Percentiles rank a stretch among this genome's conserved stretches.
Conservation (phyloP, 176 grass and related monocot species). For the Raddia guianensis region DNA sequence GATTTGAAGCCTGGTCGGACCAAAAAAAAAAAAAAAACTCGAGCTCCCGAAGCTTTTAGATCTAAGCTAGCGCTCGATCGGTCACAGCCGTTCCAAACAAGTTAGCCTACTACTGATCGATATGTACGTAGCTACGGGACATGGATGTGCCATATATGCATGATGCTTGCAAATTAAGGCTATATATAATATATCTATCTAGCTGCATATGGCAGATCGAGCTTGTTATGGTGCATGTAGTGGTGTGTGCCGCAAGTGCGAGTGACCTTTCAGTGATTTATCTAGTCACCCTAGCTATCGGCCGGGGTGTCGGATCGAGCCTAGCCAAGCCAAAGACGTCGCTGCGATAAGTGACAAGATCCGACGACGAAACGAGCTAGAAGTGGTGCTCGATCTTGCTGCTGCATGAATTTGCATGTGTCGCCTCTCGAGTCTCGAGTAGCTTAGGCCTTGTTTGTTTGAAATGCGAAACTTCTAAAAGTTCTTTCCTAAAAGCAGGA, state of each 20-base stretch:
- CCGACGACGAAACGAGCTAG: background rate
- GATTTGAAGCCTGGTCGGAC: too few species aligned
- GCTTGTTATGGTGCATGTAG: constrained; percentile 18
- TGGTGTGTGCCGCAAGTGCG: background rate
- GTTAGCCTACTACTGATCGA: too few species aligned
- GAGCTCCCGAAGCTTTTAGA: too few species aligned
- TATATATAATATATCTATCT: background rate
- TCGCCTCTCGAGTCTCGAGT: background rate
- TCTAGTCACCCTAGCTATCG: constrained; percentile 42
- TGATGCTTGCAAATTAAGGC: background rate
- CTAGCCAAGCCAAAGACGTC: background rate
- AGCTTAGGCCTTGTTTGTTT: too few species aligned
- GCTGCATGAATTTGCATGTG: constrained; percentile 29
- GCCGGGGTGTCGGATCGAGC: background rate
- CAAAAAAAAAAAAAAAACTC: too few species aligned
- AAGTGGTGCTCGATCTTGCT: constrained; percentile 5
- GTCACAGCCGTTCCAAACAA: too few species aligned
- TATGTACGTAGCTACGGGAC: background rate
- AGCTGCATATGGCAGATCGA: background rate
- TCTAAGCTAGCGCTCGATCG: too few species aligned
- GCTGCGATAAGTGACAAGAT: constrained; percentile 13
- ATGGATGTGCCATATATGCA: constrained; percentile 9
- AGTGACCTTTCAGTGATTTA: constrained; percentile 41
- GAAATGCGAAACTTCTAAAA: too few species aligned
- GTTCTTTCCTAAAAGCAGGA: too few species aligned